Percentiles rank a stretch among this genome's conserved stretches.
phyloP scores from a whole-genome alignment of 139 green algal genomes.

The Astrephomene gubernaculifera region DNA sequence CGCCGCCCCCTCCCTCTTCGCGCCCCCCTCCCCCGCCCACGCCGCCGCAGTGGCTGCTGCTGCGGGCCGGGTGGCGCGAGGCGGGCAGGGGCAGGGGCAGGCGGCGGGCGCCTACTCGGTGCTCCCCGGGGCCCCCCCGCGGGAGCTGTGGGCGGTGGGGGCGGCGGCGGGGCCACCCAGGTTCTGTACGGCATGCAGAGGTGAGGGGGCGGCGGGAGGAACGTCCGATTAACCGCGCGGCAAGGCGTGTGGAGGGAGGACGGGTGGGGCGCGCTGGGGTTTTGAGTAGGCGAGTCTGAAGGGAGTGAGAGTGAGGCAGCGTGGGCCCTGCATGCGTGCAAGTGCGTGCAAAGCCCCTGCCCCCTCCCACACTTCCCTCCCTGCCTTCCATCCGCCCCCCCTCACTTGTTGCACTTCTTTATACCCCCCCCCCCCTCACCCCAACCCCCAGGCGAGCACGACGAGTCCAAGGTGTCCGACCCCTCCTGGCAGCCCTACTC shows the following conservation, averaged over 20 bases:
- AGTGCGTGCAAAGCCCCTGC: too few species aligned
- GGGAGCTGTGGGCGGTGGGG: slow-evolving; percentile 52
- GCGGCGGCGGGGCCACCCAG: slow-evolving; percentile 1
- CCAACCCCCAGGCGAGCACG: slow-evolving; percentile 32
- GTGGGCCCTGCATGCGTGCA: too few species aligned
- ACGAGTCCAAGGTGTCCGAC: slow-evolving; percentile 33
- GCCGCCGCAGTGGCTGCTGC: neutral
- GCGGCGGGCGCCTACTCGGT: slow-evolving; percentile 5
- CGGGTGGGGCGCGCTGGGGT: too few species aligned
- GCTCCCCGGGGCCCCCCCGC: neutral
- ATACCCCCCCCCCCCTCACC: neutral
- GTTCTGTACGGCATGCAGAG: slow-evolving; percentile 56
- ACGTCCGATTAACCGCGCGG: too few species aligned
- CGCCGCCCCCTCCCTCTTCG: slow-evolving; percentile 15
- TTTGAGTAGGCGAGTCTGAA: too few species aligned
- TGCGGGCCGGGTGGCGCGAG: slow-evolving; percentile 1
- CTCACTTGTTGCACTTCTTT: too few species aligned
- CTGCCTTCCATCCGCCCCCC: too few species aligned
- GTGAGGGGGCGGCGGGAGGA: slow-evolving; percentile 5
- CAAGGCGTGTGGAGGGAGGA: neutral
- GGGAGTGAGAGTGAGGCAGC: too few species aligned
- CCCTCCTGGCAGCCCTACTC: slow-evolving; percentile 56
- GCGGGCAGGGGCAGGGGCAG: slow-evolving; percentile 12
- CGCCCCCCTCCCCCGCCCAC: neutral
- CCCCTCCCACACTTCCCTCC: too few species aligned